Evolutionary conservation across 2,329 filamentous ascomycete species (phyloP).

Genomic region (Aspergillus fructus): DNA sequence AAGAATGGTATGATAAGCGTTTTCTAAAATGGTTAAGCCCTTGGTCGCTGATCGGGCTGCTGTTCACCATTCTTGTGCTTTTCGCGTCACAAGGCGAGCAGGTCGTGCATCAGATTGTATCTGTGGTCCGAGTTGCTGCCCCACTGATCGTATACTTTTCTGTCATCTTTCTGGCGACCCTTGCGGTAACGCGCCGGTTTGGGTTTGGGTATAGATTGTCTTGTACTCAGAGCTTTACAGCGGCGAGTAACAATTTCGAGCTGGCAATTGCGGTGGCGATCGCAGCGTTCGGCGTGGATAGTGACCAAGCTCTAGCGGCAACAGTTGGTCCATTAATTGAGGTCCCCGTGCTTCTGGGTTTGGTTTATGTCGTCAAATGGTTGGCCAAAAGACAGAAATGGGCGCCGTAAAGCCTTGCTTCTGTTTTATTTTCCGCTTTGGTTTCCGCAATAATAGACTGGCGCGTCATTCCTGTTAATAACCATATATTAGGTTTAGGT

Average conservation of each 20-base stretch:
- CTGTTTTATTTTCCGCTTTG: no score
- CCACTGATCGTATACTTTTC: conserved; percentile 80
- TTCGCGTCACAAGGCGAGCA: conserved; percentile 78
- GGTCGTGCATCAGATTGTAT: conserved; percentile 79
- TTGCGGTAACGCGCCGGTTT: conserved; percentile 61
- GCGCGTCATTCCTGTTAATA: neutral
- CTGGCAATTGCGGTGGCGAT: conserved; percentile 86
- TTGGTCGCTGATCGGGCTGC: conserved; percentile 74
- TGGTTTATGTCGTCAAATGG: conserved; percentile 69
- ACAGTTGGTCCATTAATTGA: conserved; percentile 86
- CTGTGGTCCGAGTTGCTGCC: conserved; percentile 76
- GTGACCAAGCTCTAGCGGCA: conserved; percentile 75
- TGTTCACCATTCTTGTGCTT: conserved; percentile 84
- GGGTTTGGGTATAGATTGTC: conserved; percentile 72
- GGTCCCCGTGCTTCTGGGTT: conserved; percentile 73
- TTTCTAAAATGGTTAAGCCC: conserved; percentile 72
- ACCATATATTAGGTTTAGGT: neutral
- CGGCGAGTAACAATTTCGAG: conserved; percentile 91
- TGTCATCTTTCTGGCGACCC: conserved; percentile 69
- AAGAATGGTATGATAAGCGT: conserved; percentile 62
- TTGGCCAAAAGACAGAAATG: conserved; percentile 28
- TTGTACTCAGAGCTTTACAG: conserved; percentile 81
- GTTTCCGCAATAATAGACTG: neutral
- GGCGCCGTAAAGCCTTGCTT: conserved; percentile 12
- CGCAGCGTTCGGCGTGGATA: conserved; percentile 73